These are phyloP conservation scores for Calonectria ilicicola DNA, from an alignment of 2,329 filamentous ascomycete species.

Conservation along the genomic window DNA sequence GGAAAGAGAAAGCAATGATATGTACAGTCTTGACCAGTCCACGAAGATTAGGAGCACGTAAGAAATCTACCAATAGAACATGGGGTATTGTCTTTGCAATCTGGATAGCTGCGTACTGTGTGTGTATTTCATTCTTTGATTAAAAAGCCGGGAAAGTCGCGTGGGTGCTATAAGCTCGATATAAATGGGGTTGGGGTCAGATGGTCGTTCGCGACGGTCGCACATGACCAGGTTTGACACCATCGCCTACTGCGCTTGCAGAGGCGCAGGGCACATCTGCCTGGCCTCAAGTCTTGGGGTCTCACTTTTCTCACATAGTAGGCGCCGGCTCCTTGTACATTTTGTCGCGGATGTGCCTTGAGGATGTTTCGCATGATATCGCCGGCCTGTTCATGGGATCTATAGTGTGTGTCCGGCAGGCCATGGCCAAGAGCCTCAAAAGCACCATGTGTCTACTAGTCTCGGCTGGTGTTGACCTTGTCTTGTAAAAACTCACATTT, in stretches of 20 bases:
- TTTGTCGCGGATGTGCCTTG: slow-evolving; percentile 24
- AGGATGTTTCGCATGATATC: slow-evolving; percentile 37
- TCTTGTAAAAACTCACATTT: neutral
- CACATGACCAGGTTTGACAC: slow-evolving; percentile 39
- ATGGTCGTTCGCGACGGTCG: slow-evolving; percentile 15
- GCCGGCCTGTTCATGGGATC: slow-evolving; percentile 33
- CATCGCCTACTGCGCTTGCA: slow-evolving; percentile 24
- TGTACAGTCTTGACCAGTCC: slow-evolving; percentile 43
- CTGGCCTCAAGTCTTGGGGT: slow-evolving; percentile 28
- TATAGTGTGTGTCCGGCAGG: neutral
- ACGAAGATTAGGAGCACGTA: slow-evolving; percentile 38
- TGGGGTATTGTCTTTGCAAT: slow-evolving; percentile 16
- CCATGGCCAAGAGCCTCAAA: slow-evolving; percentile 26
- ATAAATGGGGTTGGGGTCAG: slow-evolving; percentile 32
- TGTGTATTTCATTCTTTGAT: neutral
- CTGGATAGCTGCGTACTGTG: neutral
- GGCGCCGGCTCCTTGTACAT: neutral
- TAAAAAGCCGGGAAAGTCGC: slow-evolving; percentile 28
- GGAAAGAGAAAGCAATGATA: slow-evolving; percentile 46
- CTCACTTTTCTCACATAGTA: slow-evolving; percentile 7
- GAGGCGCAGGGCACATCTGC: slow-evolving; percentile 40
- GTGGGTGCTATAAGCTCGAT: slow-evolving; percentile 28
- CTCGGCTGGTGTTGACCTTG: neutral
- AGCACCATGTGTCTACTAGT: slow-evolving; percentile 13
- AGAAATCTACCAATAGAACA: slow-evolving; percentile 38